Evolutionary conservation across 2,329 filamentous ascomycete species (phyloP).

Genomic region (Phialophora verrucosa): DNA sequence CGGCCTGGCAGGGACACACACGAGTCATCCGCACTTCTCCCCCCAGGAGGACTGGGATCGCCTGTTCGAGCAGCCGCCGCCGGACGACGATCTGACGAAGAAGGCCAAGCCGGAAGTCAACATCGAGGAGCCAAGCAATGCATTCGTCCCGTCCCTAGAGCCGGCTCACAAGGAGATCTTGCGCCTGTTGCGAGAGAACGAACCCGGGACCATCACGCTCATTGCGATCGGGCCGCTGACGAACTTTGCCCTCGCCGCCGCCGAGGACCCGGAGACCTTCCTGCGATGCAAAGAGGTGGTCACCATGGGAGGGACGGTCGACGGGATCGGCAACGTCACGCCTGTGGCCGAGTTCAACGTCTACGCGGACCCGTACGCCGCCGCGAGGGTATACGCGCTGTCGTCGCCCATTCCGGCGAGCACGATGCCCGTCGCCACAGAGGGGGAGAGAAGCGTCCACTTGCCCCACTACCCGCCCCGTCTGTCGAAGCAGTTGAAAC

Average conservation of each 20-base stretch:
- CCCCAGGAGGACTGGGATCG: constrained; percentile 76
- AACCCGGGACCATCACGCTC: constrained; percentile 83
- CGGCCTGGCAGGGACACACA: constrained; percentile 76
- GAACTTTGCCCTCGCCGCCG: constrained; percentile 88
- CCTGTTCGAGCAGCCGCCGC: constrained; percentile 62
- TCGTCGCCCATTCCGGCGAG: constrained; percentile 74
- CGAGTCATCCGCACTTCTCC: constrained; percentile 71
- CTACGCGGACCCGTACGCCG: constrained; percentile 81
- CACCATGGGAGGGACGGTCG: constrained; percentile 90
- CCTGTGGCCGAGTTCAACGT: constrained; percentile 95
- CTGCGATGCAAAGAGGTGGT: constrained; percentile 87
- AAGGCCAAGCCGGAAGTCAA: constrained; percentile 45
- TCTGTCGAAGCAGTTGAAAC: constrained; percentile 67
- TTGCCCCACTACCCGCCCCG: constrained; percentile 68
- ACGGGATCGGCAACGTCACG: constrained; percentile 77
- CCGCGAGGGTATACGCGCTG: constrained; percentile 76
- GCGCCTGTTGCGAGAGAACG: constrained; percentile 80
- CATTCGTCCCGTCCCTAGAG: constrained; percentile 75
- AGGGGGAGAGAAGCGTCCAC: constrained; percentile 44
- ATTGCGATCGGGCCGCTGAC: constrained; percentile 89
- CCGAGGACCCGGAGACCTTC: constrained; percentile 87
- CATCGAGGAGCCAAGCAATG: constrained; percentile 48
- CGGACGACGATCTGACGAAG: constrained; percentile 55
- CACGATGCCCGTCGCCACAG: constrained; percentile 74
- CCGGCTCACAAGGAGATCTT: constrained; percentile 86